Base-by-base conservation (phyloP, 352 stramenopile genomes). In the Globisporangium nunn region DNA sequence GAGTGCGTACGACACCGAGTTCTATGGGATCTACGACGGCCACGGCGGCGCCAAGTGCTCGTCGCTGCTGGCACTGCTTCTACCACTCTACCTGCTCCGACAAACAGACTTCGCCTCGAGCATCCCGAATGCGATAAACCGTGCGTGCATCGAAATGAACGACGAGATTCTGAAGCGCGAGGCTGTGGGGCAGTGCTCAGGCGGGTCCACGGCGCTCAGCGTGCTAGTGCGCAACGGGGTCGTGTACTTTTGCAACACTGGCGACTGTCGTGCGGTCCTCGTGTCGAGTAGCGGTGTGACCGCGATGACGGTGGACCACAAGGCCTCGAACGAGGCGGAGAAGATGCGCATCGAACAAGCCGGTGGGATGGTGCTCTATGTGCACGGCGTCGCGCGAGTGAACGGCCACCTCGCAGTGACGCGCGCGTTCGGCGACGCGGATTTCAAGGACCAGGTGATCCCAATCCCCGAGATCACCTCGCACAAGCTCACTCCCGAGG, bases 11-110 rank as follows among this genome's bases (percentile, higher is more conserved):
- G 67, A 74, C 51, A 92, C 79, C 17, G 71, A 77, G 63, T 81
- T 88, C 49, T 90, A 78, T 50, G 82, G 78, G 7, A 60, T 92
- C n/a, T 92, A 85, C 58, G 82, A 92, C 52, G 82, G 82, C 40
- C 82, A 92, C 43, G 82, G 79, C 30, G 82, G 82, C 18, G 74
- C 67, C 10, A 66, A 64, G 46, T 81, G 78, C 47, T 88, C 78
- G 37, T 79, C 74, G 23, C 54, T 89, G 6, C 54, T 91, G 33
- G 80, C 80, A 29, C 67, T 88, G 52, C 61, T 90, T 10, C 73
- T 91, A 47, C 80, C 80, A 11, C 48, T 90, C 12, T 93, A 86
- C 62, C 52, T 91, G n/a, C 63, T 87, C 2, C 62, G 78, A n/a
- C 65, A 78, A 6, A 52, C 68, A 2, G 68, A 84, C 43, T 93